phyloP scores from a whole-genome alignment of 2,329 filamentous ascomycete genomes.

The Emmonsia crescens region DNA sequence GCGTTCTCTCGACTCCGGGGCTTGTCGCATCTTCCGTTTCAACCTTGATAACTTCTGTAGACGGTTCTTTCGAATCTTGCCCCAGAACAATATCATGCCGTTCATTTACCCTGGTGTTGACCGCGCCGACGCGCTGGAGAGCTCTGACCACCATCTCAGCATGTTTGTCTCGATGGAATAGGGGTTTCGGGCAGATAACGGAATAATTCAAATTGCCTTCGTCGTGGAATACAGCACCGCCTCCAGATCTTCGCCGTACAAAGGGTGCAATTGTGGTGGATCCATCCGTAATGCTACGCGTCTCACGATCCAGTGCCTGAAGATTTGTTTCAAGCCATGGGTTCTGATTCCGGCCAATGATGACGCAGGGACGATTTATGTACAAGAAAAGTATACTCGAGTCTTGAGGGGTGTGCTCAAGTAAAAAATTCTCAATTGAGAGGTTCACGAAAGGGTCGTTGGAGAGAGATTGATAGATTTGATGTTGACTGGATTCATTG shows the following conservation, averaged over 20 bases:
- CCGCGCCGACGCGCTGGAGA: constrained; percentile 41
- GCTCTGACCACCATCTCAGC: constrained; percentile 90
- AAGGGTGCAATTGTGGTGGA: constrained; percentile 42
- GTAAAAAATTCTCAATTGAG: constrained; percentile 81
- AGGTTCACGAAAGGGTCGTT: constrained; percentile 79
- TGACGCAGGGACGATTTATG: constrained; percentile 72
- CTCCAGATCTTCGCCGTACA: constrained; percentile 75
- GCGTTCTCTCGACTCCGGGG: constrained; percentile 26
- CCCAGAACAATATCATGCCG: constrained; percentile 87
- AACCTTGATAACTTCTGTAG: constrained; percentile 11
- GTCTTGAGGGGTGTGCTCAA: constrained; percentile 59
- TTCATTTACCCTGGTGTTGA: constrained; percentile 66
- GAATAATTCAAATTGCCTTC: constrained; percentile 88
- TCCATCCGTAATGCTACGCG: constrained; percentile 1
- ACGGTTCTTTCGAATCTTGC: constrained; percentile 25
- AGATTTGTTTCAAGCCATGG: constrained; percentile 90
- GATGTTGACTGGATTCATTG: constrained; percentile 32
- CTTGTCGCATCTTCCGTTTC: constrained; percentile 36
- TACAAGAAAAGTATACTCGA: constrained; percentile 80
- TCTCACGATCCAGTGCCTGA: constrained; percentile 38
- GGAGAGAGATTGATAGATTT: constrained; percentile 62
- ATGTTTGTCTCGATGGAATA: constrained; percentile 76
- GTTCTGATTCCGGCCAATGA: constrained; percentile 95
- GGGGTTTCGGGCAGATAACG: constrained; percentile 67
- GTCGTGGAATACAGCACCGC: constrained; percentile 92